phyloP scores from a whole-genome alignment of 805 yeast species.

The Starmerella stigmatis region DNA sequence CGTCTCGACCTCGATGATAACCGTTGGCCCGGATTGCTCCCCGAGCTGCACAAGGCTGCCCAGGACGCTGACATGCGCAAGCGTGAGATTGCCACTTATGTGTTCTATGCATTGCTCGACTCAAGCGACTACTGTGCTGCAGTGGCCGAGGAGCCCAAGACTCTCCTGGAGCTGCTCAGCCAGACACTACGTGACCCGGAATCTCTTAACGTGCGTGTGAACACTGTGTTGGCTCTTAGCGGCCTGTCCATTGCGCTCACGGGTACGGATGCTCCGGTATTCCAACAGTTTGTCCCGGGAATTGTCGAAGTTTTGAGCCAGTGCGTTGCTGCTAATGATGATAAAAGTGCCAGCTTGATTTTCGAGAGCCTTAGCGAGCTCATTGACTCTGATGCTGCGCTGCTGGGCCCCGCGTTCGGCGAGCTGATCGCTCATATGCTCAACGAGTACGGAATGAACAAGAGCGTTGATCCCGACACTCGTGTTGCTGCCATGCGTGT shows the following conservation, averaged over 20 bases:
- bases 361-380: conserved; percentile 80
- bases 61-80: conserved; percentile 44
- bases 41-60: conserved; percentile 58
- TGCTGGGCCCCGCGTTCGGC: conserved; percentile 65
- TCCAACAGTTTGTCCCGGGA: conserved; percentile 59
- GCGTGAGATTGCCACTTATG: conserved; percentile 75
- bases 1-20: conserved; percentile 56
- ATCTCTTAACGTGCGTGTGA: conserved; percentile 66
- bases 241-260: conserved; percentile 53
- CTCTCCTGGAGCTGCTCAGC: conserved; percentile 61
- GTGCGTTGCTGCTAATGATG: conserved; percentile 59
- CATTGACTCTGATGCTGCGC: conserved; percentile 60
- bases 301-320: conserved; percentile 74
- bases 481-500: conserved; percentile 78
- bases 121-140: conserved; percentile 22
- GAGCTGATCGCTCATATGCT: conserved; percentile 62
- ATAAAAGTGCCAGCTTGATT: conserved; percentile 57
- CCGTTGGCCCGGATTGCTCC: conserved; percentile 70
- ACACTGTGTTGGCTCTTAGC: conserved; percentile 72
- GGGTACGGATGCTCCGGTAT: conserved; percentile 36
- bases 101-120: conserved; percentile 69
- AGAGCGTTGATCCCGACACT: conserved; percentile 60
- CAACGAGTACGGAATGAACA: conserved; percentile 55
- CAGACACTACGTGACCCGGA: conserved; percentile 50
- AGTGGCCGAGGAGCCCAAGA: conserved; percentile 34